Conservation (phyloP, 768 basidiomycete species). For the Lactarius vividus region DNA sequence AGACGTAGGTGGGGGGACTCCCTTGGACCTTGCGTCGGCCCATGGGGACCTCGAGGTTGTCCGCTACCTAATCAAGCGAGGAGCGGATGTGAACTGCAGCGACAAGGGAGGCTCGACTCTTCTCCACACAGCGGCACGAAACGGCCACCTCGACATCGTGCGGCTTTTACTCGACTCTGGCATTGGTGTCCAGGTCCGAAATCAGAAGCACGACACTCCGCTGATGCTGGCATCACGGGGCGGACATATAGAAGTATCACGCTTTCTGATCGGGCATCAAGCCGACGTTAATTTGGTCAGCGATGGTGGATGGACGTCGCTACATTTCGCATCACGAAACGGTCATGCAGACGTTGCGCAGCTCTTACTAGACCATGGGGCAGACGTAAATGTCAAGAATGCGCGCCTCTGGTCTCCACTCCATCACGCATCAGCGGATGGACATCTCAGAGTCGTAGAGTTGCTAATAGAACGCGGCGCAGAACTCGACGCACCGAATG, state of each 20-base stretch:
- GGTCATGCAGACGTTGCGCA: background rate
- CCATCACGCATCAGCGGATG: too few relatives aligned
- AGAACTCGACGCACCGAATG: too few relatives aligned
- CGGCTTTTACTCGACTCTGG: conserved; percentile 2
- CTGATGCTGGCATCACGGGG: background rate
- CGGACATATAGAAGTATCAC: background rate
- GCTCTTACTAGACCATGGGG: too few relatives aligned
- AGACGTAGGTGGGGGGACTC: too few relatives aligned
- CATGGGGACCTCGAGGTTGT: too few relatives aligned
- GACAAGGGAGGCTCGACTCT: background rate
- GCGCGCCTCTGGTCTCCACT: background rate
- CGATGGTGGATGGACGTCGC: background rate
- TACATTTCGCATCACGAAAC: background rate
- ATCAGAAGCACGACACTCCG: background rate
- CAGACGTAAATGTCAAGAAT: background rate
- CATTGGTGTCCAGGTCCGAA: background rate
- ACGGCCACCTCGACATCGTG: background rate
- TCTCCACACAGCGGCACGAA: background rate
- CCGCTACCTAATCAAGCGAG: background rate
- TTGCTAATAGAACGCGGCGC: too few relatives aligned
- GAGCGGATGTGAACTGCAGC: background rate
- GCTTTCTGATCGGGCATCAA: background rate
- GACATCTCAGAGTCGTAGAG: too few relatives aligned
- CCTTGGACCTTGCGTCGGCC: too few relatives aligned
- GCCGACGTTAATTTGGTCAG: too few relatives aligned